Conservation (phyloP, 306 rosid genomes). For the Canavalia gladiata region DNA sequence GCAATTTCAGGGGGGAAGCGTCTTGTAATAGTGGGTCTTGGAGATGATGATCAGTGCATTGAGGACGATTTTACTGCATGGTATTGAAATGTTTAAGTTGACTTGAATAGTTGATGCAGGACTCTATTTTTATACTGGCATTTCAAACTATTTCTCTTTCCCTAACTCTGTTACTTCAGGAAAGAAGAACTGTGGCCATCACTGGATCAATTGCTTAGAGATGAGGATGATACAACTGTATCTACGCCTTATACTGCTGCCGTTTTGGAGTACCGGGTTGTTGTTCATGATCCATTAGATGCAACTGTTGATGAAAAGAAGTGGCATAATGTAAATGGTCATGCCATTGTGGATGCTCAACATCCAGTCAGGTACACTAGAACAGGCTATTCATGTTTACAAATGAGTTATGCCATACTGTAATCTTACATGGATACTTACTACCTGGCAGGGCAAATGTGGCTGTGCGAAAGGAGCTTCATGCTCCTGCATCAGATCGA, state of each 20-base stretch:
- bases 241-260: slow-evolving; percentile 96
- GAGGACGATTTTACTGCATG: slow-evolving; percentile 99
- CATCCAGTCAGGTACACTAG: slow-evolving; percentile 88
- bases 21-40: slow-evolving; percentile 83
- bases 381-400: slow-evolving; percentile 13
- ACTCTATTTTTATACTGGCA: slow-evolving; percentile 25
- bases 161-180: slow-evolving; percentile 63
- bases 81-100: slow-evolving; percentile 59
- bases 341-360: slow-evolving; percentile 85
- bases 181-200: slow-evolving; percentile 89
- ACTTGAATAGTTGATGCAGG: slow-evolving; percentile 18
- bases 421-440: slow-evolving; percentile 52
- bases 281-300: slow-evolving; percentile 65
- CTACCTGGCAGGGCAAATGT: slow-evolving; percentile 79
- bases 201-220: slow-evolving; percentile 86
- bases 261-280: slow-evolving; percentile 82
- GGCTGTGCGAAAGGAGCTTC: slow-evolving; percentile 94
- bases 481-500: slow-evolving; percentile 84
- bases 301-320: slow-evolving; percentile 64
- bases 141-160: slow-evolving; percentile 6
- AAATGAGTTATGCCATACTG: slow-evolving; percentile 11
- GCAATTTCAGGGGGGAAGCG: slow-evolving; percentile 82
- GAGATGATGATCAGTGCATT: slow-evolving; percentile 98
- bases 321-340: slow-evolving; percentile 84
- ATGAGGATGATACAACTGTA: slow-evolving; percentile 77